Conservation (phyloP, 768 basidiomycete genomes). For the Piloderma croceum region DNA sequence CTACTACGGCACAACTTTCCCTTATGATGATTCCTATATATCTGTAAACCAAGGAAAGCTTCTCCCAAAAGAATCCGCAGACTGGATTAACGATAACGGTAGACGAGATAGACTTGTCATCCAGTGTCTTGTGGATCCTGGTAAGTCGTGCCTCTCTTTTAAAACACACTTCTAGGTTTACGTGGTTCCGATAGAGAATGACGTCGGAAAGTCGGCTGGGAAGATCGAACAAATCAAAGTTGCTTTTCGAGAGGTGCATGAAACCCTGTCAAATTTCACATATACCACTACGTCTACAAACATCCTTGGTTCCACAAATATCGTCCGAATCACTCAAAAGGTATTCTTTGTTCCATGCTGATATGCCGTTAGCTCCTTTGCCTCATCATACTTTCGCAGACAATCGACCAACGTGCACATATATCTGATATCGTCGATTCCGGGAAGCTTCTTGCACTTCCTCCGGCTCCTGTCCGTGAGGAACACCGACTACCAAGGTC, state of each 20-base stretch:
- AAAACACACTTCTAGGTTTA: not conserved
- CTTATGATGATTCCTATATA: conserved; percentile 36
- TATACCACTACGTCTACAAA: no score
- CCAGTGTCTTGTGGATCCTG: conserved; percentile 38
- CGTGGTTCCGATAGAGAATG: conserved; percentile 28
- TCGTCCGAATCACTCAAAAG: no score
- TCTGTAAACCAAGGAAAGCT: conserved; percentile 31
- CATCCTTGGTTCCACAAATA: no score
- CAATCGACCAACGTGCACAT: no score
- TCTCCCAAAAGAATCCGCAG: conserved; percentile 29
- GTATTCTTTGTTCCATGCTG: no score
- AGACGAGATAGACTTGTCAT: conserved; percentile 29
- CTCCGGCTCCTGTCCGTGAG: no score
- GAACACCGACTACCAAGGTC: no score
- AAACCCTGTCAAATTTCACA: no score
- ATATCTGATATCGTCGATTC: no score
- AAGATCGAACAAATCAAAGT: conserved; percentile 27
- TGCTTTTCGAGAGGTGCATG: conserved; percentile 32
- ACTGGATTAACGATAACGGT: conserved; percentile 23
- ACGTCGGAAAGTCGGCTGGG: conserved; percentile 32
- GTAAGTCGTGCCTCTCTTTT: conserved; percentile 19
- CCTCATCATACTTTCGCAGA: no score
- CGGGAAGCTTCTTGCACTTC: no score
- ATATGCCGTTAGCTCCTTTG: no score
- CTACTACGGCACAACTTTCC: conserved; percentile 51